Evolutionary conservation across 805 yeast genomes (phyloP).

Genomic region (Metschnikowia vanudenii): DNA sequence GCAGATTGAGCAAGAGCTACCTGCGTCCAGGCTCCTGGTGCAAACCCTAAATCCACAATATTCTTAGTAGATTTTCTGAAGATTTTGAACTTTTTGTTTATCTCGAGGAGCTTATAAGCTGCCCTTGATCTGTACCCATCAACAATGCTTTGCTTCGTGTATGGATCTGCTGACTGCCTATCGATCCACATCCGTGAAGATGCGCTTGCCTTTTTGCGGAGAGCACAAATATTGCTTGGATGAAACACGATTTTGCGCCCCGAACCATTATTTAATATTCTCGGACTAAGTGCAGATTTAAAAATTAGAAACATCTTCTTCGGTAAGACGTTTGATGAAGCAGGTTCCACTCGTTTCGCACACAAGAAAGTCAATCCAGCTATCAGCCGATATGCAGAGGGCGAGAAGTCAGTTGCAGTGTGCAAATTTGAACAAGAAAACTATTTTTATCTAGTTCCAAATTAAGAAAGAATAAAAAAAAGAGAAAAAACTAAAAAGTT

Average conservation of each 20-base stretch:
- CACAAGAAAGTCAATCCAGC: no score
- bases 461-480: no score
- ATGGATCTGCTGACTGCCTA: conserved; percentile 65
- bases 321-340: no score
- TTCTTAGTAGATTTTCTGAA: conserved; percentile 51
- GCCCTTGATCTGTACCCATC: conserved; percentile 77
- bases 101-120: conserved; percentile 80
- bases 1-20: conserved; percentile 23
- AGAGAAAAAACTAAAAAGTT: no score
- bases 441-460: no score
- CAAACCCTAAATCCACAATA: conserved; percentile 71
- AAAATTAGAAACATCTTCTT: no score
- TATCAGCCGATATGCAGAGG: no score
- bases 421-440: no score
- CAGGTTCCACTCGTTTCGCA: no score
- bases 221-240: not conserved
- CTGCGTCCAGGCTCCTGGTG: conserved; percentile 36
- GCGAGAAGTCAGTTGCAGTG: no score
- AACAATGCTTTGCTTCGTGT: conserved; percentile 62
- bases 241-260: not conserved
- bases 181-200: conserved; percentile 58
- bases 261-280: not conserved
- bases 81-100: conserved; percentile 61
- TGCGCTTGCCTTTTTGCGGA: conserved; percentile 16
- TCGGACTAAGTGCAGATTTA: not conserved